These are phyloP conservation scores for Colletotrichum magnum DNA, from an alignment of 2,329 filamentous ascomycete genomes.

Conservation along the genomic window DNA sequence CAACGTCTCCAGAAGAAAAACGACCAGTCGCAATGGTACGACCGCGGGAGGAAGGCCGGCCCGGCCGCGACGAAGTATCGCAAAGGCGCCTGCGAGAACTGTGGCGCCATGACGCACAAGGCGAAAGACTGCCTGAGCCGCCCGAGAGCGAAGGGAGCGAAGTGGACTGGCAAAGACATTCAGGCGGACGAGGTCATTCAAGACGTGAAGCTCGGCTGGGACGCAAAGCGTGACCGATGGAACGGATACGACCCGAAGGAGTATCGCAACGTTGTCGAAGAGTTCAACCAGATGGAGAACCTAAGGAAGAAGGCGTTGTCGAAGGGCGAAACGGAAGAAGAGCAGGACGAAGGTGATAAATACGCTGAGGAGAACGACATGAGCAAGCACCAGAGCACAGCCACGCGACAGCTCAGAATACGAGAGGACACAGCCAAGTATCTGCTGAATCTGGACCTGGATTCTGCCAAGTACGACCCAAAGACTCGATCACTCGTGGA, in stretches of 20 bases:
- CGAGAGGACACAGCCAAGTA: slow-evolving; percentile 99
- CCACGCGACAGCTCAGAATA: slow-evolving; percentile 90
- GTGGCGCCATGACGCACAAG: slow-evolving; percentile 96
- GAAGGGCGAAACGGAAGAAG: slow-evolving; percentile 63
- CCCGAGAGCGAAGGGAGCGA: slow-evolving; percentile 89
- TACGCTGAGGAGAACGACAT: slow-evolving; percentile 98
- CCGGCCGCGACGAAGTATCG: slow-evolving; percentile 96
- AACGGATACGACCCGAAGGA: slow-evolving; percentile 96
- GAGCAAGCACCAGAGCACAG: slow-evolving; percentile 92
- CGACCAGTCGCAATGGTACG: slow-evolving; percentile 89
- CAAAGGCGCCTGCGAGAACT: slow-evolving; percentile 99
- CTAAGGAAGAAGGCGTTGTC: slow-evolving; percentile 69
- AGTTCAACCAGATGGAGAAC: slow-evolving; percentile 89
- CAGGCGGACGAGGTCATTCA: slow-evolving; percentile 91
- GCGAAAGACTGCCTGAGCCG: slow-evolving; percentile 92
- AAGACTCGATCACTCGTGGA: slow-evolving; percentile 95
- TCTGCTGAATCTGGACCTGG: slow-evolving; percentile 91
- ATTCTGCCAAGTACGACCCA: slow-evolving; percentile 97
- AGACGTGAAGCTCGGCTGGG: slow-evolving; percentile 91
- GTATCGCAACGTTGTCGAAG: slow-evolving; percentile 88
- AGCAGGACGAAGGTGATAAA: slow-evolving; percentile 73
- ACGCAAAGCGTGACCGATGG: slow-evolving; percentile 97
- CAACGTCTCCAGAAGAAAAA: slow-evolving; percentile 87
- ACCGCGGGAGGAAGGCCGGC: slow-evolving; percentile 86
- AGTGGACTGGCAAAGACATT: slow-evolving; percentile 93